Evolutionary conservation across 768 basidiomycete genomes (phyloP).

Genomic region (Podaxis carcinomalis): DNA sequence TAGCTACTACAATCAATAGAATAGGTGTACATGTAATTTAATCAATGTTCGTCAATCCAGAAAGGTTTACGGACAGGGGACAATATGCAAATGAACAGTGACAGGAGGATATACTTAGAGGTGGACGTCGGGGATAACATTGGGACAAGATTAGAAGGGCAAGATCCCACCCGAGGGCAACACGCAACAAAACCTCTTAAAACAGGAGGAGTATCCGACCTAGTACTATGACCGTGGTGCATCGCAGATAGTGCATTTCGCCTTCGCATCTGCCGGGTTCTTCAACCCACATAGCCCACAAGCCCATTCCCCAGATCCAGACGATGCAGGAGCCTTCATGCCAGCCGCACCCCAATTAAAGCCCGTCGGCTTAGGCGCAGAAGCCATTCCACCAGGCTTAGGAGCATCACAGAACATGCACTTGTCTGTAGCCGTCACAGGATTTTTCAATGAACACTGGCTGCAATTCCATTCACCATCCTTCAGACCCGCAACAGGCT

Average conservation of each 20-base stretch:
- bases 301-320: constrained; percentile 31
- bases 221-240: background rate
- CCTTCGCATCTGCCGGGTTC: constrained; percentile 33
- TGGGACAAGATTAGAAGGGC: background rate
- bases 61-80: background rate
- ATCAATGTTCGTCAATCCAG: background rate
- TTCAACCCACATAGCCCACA: constrained; percentile 38
- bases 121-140: background rate
- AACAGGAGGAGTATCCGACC: background rate
- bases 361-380: constrained; percentile 18
- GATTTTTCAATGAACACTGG: constrained; percentile 47
- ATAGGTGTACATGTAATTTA: constrained; percentile 12
- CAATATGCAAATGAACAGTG: background rate
- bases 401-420: constrained; percentile 48
- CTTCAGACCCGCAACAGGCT: background rate
- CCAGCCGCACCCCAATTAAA: constrained; percentile 49
- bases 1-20: constrained; percentile 9
- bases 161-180: background rate
- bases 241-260: constrained; percentile 47
- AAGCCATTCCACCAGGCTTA: constrained; percentile 16
- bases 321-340: constrained; percentile 27
- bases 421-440: constrained; percentile 36
- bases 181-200: background rate
- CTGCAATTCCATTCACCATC: constrained; percentile 47
- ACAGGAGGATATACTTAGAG: background rate